phyloP scores from a whole-genome alignment of 2,329 filamentous ascomycete genomes.

The Monosporascus sp. region DNA sequence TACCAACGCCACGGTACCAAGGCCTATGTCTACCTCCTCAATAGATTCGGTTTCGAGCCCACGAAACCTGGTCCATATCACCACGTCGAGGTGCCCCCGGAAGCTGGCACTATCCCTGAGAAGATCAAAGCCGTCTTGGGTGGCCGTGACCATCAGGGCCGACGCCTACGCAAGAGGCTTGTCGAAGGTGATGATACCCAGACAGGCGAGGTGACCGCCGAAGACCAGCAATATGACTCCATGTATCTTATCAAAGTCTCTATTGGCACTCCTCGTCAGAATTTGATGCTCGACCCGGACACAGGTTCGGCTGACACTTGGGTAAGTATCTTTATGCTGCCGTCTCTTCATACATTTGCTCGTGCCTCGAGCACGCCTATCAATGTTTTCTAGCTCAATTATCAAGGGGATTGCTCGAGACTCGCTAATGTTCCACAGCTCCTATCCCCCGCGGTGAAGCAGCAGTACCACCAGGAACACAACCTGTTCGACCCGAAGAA shows the following conservation, averaged over 20 bases:
- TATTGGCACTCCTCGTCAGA: slow-evolving; percentile 62
- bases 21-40: slow-evolving; percentile 56
- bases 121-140: slow-evolving; percentile 39
- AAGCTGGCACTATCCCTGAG: slow-evolving; percentile 38
- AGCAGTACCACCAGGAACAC: slow-evolving; percentile 35
- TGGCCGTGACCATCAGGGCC: slow-evolving; percentile 40
- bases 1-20: slow-evolving; percentile 55
- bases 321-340: slow-evolving; percentile 35
- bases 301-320: slow-evolving; percentile 67
- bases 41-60: slow-evolving; percentile 58
- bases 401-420: not conserved
- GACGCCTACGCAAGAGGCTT: slow-evolving; percentile 43
- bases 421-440: slow-evolving; percentile 32
- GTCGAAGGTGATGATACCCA: slow-evolving; percentile 24
- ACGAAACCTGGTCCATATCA: slow-evolving; percentile 59
- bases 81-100: slow-evolving; percentile 39
- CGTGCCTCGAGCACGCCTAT: too few relatives aligned
- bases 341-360: not conserved
- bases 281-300: slow-evolving; percentile 59
- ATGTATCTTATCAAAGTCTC: slow-evolving; percentile 55
- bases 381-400: too few relatives aligned
- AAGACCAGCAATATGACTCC: slow-evolving; percentile 63
- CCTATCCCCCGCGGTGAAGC: slow-evolving; percentile 46
- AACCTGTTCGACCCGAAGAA: slow-evolving; percentile 54
- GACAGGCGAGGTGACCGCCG: slow-evolving; percentile 46